Evolutionary conservation across 176 grass and related monocot genomes (phyloP).

Genomic region (Aegilops speltoides): DNA sequence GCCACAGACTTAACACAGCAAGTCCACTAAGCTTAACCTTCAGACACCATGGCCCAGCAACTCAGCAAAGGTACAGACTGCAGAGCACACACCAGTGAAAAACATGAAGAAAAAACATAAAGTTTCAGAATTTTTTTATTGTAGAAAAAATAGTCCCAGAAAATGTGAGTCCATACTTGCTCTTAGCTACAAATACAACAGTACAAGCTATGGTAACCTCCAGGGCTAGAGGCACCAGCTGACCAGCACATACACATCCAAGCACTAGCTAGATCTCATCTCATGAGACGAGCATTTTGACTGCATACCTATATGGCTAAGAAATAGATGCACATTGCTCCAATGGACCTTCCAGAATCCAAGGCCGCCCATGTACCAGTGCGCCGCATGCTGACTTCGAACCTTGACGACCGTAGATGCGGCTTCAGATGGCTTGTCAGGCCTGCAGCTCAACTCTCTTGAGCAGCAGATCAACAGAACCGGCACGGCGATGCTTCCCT

Average conservation of each 20-base stretch:
- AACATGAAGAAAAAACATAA: background rate
- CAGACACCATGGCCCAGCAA: background rate
- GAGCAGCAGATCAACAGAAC: constrained; percentile 25
- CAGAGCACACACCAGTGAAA: background rate
- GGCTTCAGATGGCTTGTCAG: constrained; percentile 18
- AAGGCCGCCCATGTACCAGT: background rate
- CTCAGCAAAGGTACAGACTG: background rate
- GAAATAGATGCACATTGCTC: background rate
- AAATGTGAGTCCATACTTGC: background rate
- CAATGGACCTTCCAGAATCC: background rate
- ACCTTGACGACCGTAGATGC: background rate
- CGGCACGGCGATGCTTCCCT: constrained; percentile 26
- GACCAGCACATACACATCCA: background rate
- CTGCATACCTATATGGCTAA: background rate
- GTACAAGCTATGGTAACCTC: background rate
- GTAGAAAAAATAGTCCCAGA: background rate
- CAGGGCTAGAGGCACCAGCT: background rate
- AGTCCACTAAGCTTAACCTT: background rate
- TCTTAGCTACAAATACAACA: constrained; percentile 3
- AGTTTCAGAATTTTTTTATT: background rate
- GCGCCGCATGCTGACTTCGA: background rate
- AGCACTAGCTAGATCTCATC: background rate
- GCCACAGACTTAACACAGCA: too few species aligned
- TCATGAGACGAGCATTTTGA: background rate
- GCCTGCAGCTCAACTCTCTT: constrained; percentile 40